Evolutionary conservation across 1,284 basidiomycete genomes (phyloP), one percentile per base, ranked within the genome.

Genomic region (Butyriboletus appendiculatus): DNA sequence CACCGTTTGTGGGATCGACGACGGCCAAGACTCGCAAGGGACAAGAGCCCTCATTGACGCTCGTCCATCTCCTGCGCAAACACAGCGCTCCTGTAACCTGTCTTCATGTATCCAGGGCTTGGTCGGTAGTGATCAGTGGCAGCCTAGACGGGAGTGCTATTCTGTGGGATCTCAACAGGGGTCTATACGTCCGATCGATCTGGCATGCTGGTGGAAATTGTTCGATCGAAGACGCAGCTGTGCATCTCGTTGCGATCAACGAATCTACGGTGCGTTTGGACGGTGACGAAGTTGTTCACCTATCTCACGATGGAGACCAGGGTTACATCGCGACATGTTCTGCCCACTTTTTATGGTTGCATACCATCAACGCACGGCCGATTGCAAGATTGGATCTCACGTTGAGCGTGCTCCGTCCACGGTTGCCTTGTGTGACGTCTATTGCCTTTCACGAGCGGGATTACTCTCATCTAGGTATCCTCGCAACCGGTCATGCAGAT

Each of bases 101-200:
- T 62, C 76, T 97, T 3, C 76, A 86, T 4, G 86, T 90, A 0
- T 96, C 91, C 15, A 77, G 88, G 33, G 74, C 86, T 0, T 97
- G 94, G 94, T 92, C 90, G 2, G 66, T 96, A 20, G 81, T 87
- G 15, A 83, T 96, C 43, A 96, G 90, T 57, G 94, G 94, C 7
- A 90, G 91, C 7, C 80, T 82, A 56, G 94, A 97, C 62, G 89
- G 92, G 1, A 91, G 86, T 55, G 93, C 89, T 0, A 88, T 89
- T 15, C 62, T 97, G 8, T 98, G 96, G 96, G 96, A 98, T 68
- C 78, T 94, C 51, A 97, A 98, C 65, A 79, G 87, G 38, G 85
- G 89, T 15, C 74, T 84, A 1, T 94, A 94, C 60, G 82, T 89
- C 14, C 75, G 87, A 50, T 88, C 88, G 0, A 85, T 94, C 34